Base-by-base conservation (phyloP, 129 eudicot species). In the Glebionis coronaria region DNA sequence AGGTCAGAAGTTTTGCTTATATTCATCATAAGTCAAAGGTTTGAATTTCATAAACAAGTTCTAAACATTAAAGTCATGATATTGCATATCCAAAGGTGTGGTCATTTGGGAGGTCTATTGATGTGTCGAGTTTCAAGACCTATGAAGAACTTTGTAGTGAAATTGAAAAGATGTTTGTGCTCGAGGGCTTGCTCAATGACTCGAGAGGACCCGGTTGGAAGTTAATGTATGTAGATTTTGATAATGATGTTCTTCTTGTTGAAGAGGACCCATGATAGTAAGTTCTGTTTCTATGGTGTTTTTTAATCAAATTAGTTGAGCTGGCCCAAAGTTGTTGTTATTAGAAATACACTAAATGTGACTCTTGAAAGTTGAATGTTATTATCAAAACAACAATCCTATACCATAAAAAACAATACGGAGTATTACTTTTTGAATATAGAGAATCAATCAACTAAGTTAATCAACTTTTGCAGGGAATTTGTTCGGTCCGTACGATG, bases 211-310 rank as follows among this genome's bases (percentile, higher is more conserved):
- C 99, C 0, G 93, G 97, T n/a, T 94, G 99, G 99, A 94, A 87
- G 80, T 73, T 94, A 63, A 97, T 94, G 44, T 94, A 94, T 73
- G 99, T 94, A 50, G 99, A 94, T 72, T 94, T 82, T n/a, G 99
- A 94, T 76, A 89, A 84, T 13, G 99, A 94, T 25, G 97, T 94
- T 56, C 95, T 94, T 55, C 99, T 94, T 29, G 95, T 94, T 40
- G 99, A 97, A 50, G 99, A 94, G 46, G 99, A 94, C 71, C 99
- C 99, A 14, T 94, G 99, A 97, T 93, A 89, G 99, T 94, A 89
- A 86, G 99, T 87, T 44, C 55, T 1, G 4, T 60, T 44, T 67
- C 35, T 47, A 7, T 20, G 27, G 9, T 19, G 35, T 35, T 16
- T 6, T 8, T 47, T 47, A 47, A 13, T 47, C 16, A 12, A 47